Conservation (phyloP, 768 basidiomycete genomes). For the Zangia roseola region DNA sequence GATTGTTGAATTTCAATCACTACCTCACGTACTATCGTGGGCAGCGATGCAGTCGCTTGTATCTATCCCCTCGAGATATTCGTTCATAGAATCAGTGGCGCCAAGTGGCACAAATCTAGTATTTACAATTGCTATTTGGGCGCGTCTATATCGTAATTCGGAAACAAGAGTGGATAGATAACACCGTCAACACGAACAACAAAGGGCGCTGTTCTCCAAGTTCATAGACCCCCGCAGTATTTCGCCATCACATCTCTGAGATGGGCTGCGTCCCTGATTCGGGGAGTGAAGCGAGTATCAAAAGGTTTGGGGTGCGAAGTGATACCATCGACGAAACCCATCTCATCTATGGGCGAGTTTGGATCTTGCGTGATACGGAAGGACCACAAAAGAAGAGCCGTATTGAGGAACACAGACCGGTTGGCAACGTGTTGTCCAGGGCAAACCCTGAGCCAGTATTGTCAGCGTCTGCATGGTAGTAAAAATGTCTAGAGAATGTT, state of each 20-base stretch:
- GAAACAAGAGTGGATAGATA: no score
- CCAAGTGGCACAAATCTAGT: no score
- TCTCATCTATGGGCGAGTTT: slow-evolving; percentile 52
- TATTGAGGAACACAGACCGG: slow-evolving; percentile 66
- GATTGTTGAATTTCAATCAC: no score
- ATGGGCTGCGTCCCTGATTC: slow-evolving; percentile 29
- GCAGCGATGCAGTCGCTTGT: no score
- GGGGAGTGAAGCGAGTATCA: slow-evolving; percentile 52
- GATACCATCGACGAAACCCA: slow-evolving; percentile 62
- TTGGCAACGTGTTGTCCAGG: slow-evolving; percentile 61
- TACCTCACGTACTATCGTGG: no score
- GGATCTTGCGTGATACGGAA: slow-evolving; percentile 57
- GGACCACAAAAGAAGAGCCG: slow-evolving; percentile 63
- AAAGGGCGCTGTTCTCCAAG: no score
- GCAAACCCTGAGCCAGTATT: slow-evolving; percentile 45
- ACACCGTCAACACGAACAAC: no score
- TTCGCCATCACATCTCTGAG: slow-evolving; percentile 27
- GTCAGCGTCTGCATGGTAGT: not conserved
- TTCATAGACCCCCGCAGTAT: slow-evolving; percentile 20
- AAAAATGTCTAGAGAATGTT: not conserved
- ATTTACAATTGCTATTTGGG: no score
- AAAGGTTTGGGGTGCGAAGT: slow-evolving; percentile 66
- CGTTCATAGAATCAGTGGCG: no score
- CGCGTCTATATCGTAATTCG: no score
- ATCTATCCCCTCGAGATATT: no score